Conservation (phyloP, 2,329 filamentous ascomycete species). For the Amylocarpus encephaloides region DNA sequence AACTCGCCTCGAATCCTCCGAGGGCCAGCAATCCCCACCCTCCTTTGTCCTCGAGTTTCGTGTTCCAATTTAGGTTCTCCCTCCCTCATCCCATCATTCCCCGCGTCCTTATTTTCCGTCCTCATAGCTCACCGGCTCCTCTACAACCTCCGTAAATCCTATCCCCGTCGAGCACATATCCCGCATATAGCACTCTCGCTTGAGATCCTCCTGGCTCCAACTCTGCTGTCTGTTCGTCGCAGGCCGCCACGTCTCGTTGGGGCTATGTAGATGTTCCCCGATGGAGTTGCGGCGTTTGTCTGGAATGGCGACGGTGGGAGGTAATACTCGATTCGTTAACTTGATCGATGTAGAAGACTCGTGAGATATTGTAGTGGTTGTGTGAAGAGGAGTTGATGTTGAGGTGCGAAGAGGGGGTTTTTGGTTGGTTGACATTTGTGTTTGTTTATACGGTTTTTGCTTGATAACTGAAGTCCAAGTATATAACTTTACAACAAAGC, state of each 20-base stretch:
- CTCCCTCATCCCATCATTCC: background rate
- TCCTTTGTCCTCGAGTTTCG: too few relatives aligned
- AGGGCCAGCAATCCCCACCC: too few relatives aligned
- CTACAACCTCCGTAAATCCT: conserved; percentile 16
- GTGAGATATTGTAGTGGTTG: background rate
- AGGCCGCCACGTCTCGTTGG: conserved; percentile 25
- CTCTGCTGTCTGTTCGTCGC: conserved; percentile 21
- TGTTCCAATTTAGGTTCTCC: too few relatives aligned
- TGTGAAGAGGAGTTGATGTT: background rate
- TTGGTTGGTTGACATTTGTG: too few relatives aligned
- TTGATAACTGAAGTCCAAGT: background rate
- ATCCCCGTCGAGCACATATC: conserved; percentile 8
- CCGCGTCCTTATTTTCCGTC: background rate
- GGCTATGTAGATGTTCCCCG: conserved; percentile 19
- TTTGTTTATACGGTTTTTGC: too few relatives aligned
- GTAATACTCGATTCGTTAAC: background rate
- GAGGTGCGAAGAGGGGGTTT: too few relatives aligned
- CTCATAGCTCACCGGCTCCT: background rate
- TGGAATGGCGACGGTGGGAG: conserved; percentile 9
- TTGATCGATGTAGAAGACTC: background rate
- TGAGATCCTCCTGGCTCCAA: conserved; percentile 27
- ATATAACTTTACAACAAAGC: too few relatives aligned
- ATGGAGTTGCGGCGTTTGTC: conserved; percentile 23
- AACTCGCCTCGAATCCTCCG: background rate
- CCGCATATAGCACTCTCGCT: conserved; percentile 18